phyloP scores from a whole-genome alignment of 495 filamentous ascomycete species.

The Tirmania nivea region DNA sequence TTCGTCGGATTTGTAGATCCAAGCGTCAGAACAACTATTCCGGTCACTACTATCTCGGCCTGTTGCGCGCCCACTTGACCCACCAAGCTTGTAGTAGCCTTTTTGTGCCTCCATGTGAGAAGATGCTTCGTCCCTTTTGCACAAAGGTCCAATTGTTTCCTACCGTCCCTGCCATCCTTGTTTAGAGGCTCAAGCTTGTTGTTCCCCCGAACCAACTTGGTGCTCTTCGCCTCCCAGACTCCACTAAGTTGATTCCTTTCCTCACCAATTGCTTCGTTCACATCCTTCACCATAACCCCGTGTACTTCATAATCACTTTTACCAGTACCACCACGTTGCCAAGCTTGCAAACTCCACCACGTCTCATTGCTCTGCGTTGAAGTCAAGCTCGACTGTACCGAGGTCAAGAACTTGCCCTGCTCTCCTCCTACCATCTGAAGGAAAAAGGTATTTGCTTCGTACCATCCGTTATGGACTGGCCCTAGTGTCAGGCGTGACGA shows the following conservation, averaged over 20 bases:
- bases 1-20: neutral
- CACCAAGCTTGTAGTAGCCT: neutral
- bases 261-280: neutral
- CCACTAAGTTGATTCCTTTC: neutral
- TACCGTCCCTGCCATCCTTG: neutral
- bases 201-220: neutral
- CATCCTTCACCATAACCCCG: neutral
- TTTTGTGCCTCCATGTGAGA: neutral
- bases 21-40: neutral
- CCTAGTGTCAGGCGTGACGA: neutral
- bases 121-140: neutral
- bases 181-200: neutral
- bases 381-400: neutral
- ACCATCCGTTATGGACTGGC: neutral
- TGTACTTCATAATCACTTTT: neutral
- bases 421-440: neutral
- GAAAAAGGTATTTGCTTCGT: neutral
- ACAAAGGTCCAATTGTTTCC: neutral
- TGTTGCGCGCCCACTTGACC: neutral
- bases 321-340: neutral
- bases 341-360: neutral
- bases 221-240: neutral
- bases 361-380: neutral
- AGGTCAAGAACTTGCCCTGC: neutral
- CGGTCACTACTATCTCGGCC: neutral